These are phyloP conservation scores for Amesomyces nigricolor DNA, from an alignment of 2,329 filamentous ascomycete genomes.

Conservation along the genomic window DNA sequence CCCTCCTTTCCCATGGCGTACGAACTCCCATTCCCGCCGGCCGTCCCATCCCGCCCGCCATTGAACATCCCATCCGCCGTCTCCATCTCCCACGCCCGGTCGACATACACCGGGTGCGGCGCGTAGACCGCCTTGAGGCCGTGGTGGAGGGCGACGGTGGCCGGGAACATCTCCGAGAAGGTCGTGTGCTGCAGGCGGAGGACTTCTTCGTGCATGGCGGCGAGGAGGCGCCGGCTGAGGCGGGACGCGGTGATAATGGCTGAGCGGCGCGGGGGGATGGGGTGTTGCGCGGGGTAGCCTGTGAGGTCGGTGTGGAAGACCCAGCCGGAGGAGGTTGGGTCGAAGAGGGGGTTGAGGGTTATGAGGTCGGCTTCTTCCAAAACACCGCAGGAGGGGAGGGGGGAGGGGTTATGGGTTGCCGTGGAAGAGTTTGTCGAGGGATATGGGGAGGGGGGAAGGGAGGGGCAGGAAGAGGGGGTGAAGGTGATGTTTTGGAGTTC, in stretches of 20 bases:
- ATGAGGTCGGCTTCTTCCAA: constrained; percentile 71
- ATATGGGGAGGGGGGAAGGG: constrained; percentile 9
- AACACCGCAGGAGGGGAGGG: constrained; percentile 52
- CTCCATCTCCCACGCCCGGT: constrained; percentile 65
- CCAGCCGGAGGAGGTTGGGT: constrained; percentile 66
- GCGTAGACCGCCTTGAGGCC: constrained; percentile 74
- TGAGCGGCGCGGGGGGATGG: constrained; percentile 58
- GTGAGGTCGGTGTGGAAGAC: constrained; percentile 65
- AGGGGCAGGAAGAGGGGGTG: constrained; percentile 48
- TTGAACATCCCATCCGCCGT: constrained; percentile 77
- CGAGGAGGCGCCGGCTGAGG: constrained; percentile 59
- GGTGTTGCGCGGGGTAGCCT: constrained; percentile 50
- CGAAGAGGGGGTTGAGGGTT: constrained; percentile 71
- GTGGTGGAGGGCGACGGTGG: constrained; percentile 65
- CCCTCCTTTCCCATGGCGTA: constrained; percentile 68
- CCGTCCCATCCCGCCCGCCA: constrained; percentile 60
- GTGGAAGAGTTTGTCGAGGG: constrained; percentile 11
- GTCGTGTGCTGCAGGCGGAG: constrained; percentile 61
- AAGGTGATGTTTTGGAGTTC: constrained; percentile 49
- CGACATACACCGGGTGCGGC: constrained; percentile 75
- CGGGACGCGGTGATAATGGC: constrained; percentile 68
- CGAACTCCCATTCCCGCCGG: constrained; percentile 59
- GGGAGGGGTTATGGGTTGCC: constrained; percentile 22
- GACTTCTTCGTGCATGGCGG: constrained; percentile 70
- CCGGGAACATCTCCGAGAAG: constrained; percentile 77